Evolutionary conservation across 2,329 filamentous ascomycete species (phyloP).

Genomic region (Xylaria sp.): DNA sequence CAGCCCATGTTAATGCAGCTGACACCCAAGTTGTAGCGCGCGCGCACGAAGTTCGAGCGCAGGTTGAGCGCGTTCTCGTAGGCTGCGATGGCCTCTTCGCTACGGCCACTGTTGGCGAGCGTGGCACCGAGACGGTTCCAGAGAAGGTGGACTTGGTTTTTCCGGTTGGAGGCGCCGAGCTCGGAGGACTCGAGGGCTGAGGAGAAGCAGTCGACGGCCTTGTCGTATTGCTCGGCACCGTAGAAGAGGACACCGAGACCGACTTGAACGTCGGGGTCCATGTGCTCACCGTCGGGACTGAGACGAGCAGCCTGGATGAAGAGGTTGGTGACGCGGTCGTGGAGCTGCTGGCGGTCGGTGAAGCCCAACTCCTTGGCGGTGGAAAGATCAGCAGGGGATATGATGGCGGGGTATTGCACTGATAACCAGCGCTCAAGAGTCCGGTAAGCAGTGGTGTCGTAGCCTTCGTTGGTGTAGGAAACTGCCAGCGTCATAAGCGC

Average conservation of each 20-base stretch:
- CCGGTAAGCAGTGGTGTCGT: slow-evolving; percentile 93
- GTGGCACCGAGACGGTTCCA: slow-evolving; percentile 98
- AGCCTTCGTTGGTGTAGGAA: slow-evolving; percentile 97
- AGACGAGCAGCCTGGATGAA: slow-evolving; percentile 92
- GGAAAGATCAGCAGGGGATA: slow-evolving; percentile 66
- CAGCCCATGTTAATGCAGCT: slow-evolving; percentile 97
- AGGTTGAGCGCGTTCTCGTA: slow-evolving; percentile 89
- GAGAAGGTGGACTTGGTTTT: slow-evolving; percentile 82
- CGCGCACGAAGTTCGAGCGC: slow-evolving; percentile 93
- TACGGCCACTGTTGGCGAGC: slow-evolving; percentile 86
- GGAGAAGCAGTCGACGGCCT: slow-evolving; percentile 97
- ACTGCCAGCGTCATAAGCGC: slow-evolving; percentile 94
- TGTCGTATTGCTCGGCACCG: slow-evolving; percentile 94
- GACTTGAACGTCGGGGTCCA: slow-evolving; percentile 98
- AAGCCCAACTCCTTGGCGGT: slow-evolving; percentile 82
- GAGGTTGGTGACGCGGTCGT: slow-evolving; percentile 81
- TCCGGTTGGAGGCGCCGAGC: slow-evolving; percentile 74
- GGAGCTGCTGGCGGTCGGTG: slow-evolving; percentile 83
- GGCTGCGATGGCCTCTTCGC: slow-evolving; percentile 92
- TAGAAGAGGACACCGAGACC: slow-evolving; percentile 96
- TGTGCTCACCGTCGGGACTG: slow-evolving; percentile 84
- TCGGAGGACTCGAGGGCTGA: slow-evolving; percentile 83
- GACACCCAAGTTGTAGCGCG: slow-evolving; percentile 93
- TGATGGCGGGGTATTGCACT: slow-evolving; percentile 84
- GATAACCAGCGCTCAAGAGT: slow-evolving; percentile 95